Evolutionary conservation across 192 early-diverging fungal genomes (phyloP).

Genomic region (Umbelopsis isabellina): DNA sequence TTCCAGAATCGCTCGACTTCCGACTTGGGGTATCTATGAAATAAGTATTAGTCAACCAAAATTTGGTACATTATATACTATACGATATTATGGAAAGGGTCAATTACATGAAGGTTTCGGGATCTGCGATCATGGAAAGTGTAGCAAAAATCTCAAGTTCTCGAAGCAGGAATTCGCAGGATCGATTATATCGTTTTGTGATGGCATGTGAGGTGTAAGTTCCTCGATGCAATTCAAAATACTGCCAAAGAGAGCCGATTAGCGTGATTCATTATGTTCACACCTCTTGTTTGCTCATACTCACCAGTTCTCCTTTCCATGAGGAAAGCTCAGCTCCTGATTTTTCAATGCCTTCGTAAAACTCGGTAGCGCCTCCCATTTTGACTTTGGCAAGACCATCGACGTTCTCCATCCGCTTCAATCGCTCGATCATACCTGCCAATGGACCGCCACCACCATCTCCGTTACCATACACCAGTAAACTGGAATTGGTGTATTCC

Average conservation of each 20-base stretch:
- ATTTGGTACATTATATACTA: not conserved
- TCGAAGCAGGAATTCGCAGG: conserved; percentile 80
- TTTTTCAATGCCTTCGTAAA: conserved; percentile 82
- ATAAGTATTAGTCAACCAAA: not conserved
- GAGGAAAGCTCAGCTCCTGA: conserved; percentile 67
- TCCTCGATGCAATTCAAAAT: conserved; percentile 98
- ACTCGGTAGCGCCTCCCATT: conserved; percentile 77
- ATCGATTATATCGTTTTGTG: conserved; percentile 87
- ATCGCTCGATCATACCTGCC: conserved; percentile 82
- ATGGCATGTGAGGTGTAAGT: conserved; percentile 94
- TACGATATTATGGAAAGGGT: not conserved
- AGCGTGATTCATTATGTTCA: not conserved
- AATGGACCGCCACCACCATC: conserved; percentile 96
- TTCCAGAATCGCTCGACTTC: conserved; percentile 90
- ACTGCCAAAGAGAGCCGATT: conserved; percentile 37
- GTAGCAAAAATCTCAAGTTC: conserved; percentile 81
- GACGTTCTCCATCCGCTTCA: conserved; percentile 73
- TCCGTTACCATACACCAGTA: conserved; percentile 94
- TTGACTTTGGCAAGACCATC: conserved; percentile 77
- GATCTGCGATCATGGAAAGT: conserved; percentile 40
- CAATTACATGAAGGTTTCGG: conserved; percentile 25
- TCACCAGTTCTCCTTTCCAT: conserved; percentile 94
- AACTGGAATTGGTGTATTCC: conserved; percentile 80
- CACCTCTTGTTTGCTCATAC: not conserved
- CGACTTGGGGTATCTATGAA: conserved; percentile 68